A percentile compares a stretch with the other conserved stretches of the same genome.
Conservation (phyloP, 148 eudicot species). For the Rhododendron molle region DNA sequence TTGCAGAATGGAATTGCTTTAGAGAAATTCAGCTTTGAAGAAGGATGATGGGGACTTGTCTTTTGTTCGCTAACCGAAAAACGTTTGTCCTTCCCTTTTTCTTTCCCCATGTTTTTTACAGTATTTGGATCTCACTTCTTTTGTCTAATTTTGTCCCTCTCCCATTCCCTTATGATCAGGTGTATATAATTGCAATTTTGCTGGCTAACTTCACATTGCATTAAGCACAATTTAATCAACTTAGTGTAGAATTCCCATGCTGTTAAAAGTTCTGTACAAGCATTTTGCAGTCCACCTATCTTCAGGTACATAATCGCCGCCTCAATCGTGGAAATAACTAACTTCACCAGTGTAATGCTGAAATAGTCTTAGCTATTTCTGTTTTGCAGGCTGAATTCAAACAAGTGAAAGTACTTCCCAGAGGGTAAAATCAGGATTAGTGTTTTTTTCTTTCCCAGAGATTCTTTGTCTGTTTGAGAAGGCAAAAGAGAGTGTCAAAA, state of each 20-base stretch:
- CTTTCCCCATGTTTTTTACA: background rate
- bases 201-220: constrained; percentile 25
- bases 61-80: constrained; percentile 46
- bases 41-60: constrained; percentile 51
- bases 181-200: constrained; percentile 38
- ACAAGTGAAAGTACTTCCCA: constrained; percentile 4
- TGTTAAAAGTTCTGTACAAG: background rate
- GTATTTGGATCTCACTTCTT: constrained; percentile 4
- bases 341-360: background rate
- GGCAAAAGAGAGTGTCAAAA: constrained; percentile 21
- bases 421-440: constrained; percentile 18
- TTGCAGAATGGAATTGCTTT: constrained; percentile 46
- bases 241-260: constrained; percentile 3
- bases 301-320: background rate
- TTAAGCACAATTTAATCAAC: constrained; percentile 6
- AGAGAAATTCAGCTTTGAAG: constrained; percentile 32
- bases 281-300: background rate
- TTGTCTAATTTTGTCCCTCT: constrained; percentile 19
- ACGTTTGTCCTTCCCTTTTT: constrained; percentile 33
- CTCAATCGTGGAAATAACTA: background rate
- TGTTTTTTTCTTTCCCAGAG: constrained; percentile 10
- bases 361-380: background rate
- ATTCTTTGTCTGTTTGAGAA: constrained; percentile 29
- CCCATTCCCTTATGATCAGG: constrained; percentile 32
- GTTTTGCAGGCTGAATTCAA: constrained; percentile 24